Base-by-base conservation (phyloP, 805 yeast genomes). In the Maudiozyma turicensis region DNA sequence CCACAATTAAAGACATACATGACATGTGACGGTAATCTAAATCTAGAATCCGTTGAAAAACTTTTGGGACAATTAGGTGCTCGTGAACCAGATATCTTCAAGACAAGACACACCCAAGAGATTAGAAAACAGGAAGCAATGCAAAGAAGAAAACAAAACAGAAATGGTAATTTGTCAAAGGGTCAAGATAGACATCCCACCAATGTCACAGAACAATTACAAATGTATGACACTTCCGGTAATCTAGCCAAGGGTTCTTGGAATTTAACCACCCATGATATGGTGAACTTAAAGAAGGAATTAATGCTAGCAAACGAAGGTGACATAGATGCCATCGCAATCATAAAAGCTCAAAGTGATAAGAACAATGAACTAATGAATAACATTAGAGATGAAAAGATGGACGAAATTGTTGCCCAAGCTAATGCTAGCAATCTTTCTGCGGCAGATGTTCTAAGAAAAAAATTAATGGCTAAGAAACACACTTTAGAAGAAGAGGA, bases 21-120 rank as follows among this genome's bases (percentile, higher is more conserved):
- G 61, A 91, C 98, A 1, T 80, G 90, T 57, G 99, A 93, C 65
- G 99, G 99, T 40, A 72, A 73, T 14, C 75, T 93, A 46, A 81
- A 88, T 61, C 65, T 90, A 43, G 78, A 75, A 39, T 81, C 87
- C 47, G 96, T 88, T 5, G 95, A 90, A 57, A 72, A 73, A 44
- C 67, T 93, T 50, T 68, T 93, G 67, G 63, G 67, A 26, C 77
- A 74, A 28, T 71, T 93, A 40, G 86, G 91, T 8, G 60, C 70
- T 34, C 82, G 82, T 59, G 99, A 93, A 63, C 85, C 80, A 47
- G 82, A 75, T 6, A 86, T 93, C 45, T 86, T 93, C 68, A 73
- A 78, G 50, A 75, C 76, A 44, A 75, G 86, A 56, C 83, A 80
- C 53, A 83, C 81, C 10, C 76, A 75, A 48, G 97, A 90, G 59